These are phyloP conservation scores for Venturia pyrina DNA, from an alignment of 2,329 filamentous ascomycete species.

Conservation along the genomic window DNA sequence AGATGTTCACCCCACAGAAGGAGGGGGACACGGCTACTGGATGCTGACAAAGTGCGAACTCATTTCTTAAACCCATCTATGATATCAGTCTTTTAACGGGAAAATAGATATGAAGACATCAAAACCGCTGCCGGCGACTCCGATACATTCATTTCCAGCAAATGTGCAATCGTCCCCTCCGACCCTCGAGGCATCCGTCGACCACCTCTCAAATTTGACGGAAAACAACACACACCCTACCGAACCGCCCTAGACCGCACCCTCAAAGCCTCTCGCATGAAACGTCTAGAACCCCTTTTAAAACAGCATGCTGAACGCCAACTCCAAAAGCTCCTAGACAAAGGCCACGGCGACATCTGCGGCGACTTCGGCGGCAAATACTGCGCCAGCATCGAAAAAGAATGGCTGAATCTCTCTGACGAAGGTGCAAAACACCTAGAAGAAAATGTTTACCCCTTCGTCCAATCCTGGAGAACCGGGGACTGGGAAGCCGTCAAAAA, in stretches of 20 bases:
- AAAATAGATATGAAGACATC: constrained; percentile 13
- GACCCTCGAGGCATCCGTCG: constrained; percentile 15
- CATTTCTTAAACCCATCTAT: neutral
- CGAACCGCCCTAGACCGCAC: constrained; percentile 15
- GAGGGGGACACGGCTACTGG: constrained; percentile 10
- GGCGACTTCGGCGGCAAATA: constrained; percentile 14
- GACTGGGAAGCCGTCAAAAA: constrained; percentile 14
- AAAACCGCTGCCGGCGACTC: constrained; percentile 13
- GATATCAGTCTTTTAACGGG: neutral
- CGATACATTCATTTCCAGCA: constrained; percentile 15
- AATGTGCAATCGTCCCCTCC: constrained; percentile 14
- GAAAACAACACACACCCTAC: constrained; percentile 8
- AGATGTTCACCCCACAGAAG: neutral
- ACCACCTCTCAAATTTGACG: constrained; percentile 14
- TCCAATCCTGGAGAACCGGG: constrained; percentile 14
- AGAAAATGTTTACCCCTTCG: constrained; percentile 13
- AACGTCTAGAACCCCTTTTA: constrained; percentile 12
- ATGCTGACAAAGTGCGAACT: constrained; percentile 7
- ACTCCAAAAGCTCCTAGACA: constrained; percentile 8
- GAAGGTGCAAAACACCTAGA: constrained; percentile 12
- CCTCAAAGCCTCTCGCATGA: constrained; percentile 14
- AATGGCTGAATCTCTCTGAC: constrained; percentile 14
- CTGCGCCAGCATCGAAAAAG: constrained; percentile 13
- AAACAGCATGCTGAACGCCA: constrained; percentile 12
- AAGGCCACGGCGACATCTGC: constrained; percentile 14